Conservation (phyloP, 2,329 filamentous ascomycete species). For the Claviceps spartinae region DNA sequence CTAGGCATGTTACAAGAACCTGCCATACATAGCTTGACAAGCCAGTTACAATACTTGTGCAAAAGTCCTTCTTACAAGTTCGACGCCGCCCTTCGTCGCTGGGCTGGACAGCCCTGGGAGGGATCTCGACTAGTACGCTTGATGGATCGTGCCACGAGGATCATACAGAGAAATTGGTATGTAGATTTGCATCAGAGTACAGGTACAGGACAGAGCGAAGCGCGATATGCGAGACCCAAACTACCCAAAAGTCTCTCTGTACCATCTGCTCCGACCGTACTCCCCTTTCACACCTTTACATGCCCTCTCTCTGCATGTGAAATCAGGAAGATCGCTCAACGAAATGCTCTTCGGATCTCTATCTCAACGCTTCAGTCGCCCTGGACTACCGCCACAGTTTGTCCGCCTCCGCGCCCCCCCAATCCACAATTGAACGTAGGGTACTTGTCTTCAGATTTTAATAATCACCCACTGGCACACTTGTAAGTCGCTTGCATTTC, state of each 20-base stretch:
- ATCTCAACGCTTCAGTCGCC: conserved; percentile 74
- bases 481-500: conserved; percentile 35
- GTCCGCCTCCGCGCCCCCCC: conserved; percentile 73
- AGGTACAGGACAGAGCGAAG: conserved; percentile 36
- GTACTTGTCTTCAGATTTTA: conserved; percentile 97
- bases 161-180: conserved; percentile 76
- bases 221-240: conserved; percentile 56
- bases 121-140: conserved; percentile 73
- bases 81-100: conserved; percentile 32
- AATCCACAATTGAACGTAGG: conserved; percentile 76
- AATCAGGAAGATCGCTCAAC: conserved; percentile 85
- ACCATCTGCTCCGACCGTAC: conserved; percentile 80
- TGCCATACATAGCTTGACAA: conserved; percentile 34
- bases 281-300: conserved; percentile 97
- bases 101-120: conserved; percentile 74
- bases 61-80: conserved; percentile 23
- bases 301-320: conserved; percentile 84
- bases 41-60: conserved; percentile 31
- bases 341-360: conserved; percentile 86
- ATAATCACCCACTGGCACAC: conserved; percentile 93
- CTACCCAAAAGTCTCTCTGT: conserved; percentile 61
- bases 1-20: conserved; percentile 49
- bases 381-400: conserved; percentile 74
- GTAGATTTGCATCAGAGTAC: conserved; percentile 59
- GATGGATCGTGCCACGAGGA: conserved; percentile 69